Conservation (phyloP, 2,329 filamentous ascomycete species). For the Trichoderma koningii region DNA sequence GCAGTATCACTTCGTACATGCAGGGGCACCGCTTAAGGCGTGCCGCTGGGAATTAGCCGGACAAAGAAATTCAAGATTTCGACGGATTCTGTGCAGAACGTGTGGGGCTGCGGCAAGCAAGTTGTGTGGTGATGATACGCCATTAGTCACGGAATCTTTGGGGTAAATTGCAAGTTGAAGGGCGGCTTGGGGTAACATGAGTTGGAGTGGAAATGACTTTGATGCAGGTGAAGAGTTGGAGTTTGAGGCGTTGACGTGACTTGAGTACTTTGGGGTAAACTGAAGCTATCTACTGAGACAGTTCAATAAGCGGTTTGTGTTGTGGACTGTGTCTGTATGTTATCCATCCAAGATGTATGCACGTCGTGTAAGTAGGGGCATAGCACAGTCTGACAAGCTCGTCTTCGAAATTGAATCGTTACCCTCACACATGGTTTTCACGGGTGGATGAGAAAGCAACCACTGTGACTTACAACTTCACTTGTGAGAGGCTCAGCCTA, state of each 20-base stretch:
- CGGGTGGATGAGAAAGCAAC: too few species aligned
- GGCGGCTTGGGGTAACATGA: not conserved
- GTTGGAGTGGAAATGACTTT: not conserved
- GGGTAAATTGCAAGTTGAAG: constrained; percentile 2
- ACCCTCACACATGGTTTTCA: too few species aligned
- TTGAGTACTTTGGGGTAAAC: not conserved
- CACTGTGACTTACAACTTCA: too few species aligned
- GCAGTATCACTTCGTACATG: not conserved
- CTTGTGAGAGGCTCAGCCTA: too few species aligned
- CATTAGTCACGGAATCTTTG: constrained; percentile 12
- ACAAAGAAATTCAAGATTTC: not conserved
- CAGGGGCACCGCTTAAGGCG: constrained; percentile 5
- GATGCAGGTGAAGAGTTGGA: not conserved
- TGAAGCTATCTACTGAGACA: too few species aligned
- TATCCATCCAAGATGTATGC: too few species aligned
- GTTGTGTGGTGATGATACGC: not conserved
- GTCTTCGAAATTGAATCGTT: too few species aligned
- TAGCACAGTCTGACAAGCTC: too few species aligned
- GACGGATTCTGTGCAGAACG: not conserved
- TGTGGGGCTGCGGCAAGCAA: not conserved
- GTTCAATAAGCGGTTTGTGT: too few species aligned
- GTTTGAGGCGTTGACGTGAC: not conserved
- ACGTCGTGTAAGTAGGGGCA: too few species aligned
- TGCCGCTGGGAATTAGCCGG: constrained; percentile 20
- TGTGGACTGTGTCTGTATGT: too few species aligned